Evolutionary conservation across 805 yeast genomes (phyloP), one percentile per base, ranked within the genome.

Genomic region (Ogataea saltuana): DNA sequence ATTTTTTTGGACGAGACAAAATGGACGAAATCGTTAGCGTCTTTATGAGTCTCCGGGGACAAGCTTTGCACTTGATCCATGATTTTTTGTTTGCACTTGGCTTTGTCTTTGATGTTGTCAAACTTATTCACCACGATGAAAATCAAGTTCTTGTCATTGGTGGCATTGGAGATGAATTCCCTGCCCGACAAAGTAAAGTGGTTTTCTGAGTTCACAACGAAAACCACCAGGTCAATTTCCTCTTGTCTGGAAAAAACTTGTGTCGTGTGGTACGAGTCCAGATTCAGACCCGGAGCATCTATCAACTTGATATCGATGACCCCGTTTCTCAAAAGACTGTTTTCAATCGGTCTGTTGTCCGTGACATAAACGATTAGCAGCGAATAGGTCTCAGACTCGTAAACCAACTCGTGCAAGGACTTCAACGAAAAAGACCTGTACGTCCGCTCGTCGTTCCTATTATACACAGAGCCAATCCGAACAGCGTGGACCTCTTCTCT

Each of bases 201-300:
- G 58, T 93, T 95, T 58, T 90, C 98, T 0, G 99, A 95, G 62
- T 85, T 87, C 2, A 93, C 96, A 2, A 95, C 98, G 69, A 93
- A 95, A 1, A 93, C 91, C 3, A 93, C 96, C 51, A 93, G 72
- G 62, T 93, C 99, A 49, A 93, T 93, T 59, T 93, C 99, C 58
- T 93, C 98, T 68, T 93, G 98, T 47, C 97, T 79, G 2, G 97
- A 85, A 61, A 91, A 90, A 0, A 93, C 89, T 59, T 91, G 96
- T 1, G 96, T 87, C 0, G 99, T 93, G 61, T 88, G 96, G 55
- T 84, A 85, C 4, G 93, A 86, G 57, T 91, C 97, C 74, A 89
- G 75, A 61, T 93, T 93, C 44, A 93, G 72, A 0, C 99, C 99
- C 0, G 99, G 99, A 0, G 98, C 97, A 68, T 93, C 99, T 41